Percentiles rank a stretch among this genome's conserved stretches.
phyloP scores from a whole-genome alignment of 2,329 filamentous ascomycete genomes.

The Biscogniauxia marginata region DNA sequence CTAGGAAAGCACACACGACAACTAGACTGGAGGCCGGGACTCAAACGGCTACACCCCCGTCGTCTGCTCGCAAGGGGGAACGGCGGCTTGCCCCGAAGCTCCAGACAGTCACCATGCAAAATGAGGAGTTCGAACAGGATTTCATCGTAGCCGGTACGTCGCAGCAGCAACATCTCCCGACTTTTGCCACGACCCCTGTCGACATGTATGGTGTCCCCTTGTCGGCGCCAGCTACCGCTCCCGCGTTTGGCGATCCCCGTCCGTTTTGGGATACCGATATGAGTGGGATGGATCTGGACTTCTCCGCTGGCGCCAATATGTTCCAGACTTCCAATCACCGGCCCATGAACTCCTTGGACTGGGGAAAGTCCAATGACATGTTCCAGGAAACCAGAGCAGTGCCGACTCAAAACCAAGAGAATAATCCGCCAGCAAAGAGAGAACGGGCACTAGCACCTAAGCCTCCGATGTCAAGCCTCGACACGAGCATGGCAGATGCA shows the following conservation, averaged over 20 bases:
- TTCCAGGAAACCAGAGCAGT: slow-evolving; percentile 48
- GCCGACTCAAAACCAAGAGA: slow-evolving; percentile 37
- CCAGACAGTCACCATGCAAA: slow-evolving; percentile 51
- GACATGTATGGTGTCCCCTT: slow-evolving; percentile 62
- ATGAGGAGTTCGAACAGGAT: slow-evolving; percentile 55
- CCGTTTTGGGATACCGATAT: slow-evolving; percentile 60
- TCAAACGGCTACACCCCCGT: slow-evolving; percentile 61
- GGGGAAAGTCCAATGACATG: slow-evolving; percentile 54
- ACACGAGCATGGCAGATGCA: slow-evolving; percentile 37
- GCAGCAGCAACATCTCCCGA: slow-evolving; percentile 48
- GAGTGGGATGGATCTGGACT: slow-evolving; percentile 60
- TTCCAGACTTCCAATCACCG: slow-evolving; percentile 46
- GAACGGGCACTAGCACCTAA: slow-evolving; percentile 52
- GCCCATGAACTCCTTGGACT: slow-evolving; percentile 54
- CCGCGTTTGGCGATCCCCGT: slow-evolving; percentile 42
- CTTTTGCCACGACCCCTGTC: slow-evolving; percentile 45
- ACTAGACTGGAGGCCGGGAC: slow-evolving; percentile 38
- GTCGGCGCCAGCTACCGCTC: slow-evolving; percentile 53
- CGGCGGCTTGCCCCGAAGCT: slow-evolving; percentile 55
- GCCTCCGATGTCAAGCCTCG: slow-evolving; percentile 40
- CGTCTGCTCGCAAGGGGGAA: slow-evolving; percentile 53
- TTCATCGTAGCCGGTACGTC: slow-evolving; percentile 47
- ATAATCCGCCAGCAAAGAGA: slow-evolving; percentile 38
- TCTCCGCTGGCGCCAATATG: slow-evolving; percentile 43
- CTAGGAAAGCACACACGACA: slow-evolving; percentile 47